phyloP scores from a whole-genome alignment of 2,329 filamentous ascomycete species.

The Endoconidiophora polonica region DNA sequence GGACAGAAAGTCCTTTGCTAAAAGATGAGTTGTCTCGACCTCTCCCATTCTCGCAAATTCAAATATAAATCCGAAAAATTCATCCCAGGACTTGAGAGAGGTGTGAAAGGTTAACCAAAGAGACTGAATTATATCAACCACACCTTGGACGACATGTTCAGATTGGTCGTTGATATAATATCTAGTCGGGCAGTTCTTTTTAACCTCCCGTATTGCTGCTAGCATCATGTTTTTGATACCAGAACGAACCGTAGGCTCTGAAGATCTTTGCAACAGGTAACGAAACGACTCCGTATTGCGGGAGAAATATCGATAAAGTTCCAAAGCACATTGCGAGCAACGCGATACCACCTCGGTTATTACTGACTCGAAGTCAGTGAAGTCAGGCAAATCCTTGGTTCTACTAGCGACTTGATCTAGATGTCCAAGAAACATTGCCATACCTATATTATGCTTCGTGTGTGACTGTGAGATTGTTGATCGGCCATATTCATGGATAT shows the following conservation, averaged over 20 bases:
- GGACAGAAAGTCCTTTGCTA: slow-evolving; percentile 43
- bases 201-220: slow-evolving; percentile 34
- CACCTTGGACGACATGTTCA: slow-evolving; percentile 21
- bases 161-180: slow-evolving; percentile 25
- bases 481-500: slow-evolving; percentile 24
- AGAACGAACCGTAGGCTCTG: slow-evolving; percentile 37
- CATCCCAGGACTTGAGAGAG: slow-evolving; percentile 52
- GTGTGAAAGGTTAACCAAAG: slow-evolving; percentile 48
- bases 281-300: slow-evolving; percentile 40
- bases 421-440: slow-evolving; percentile 44
- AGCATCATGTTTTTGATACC: slow-evolving; percentile 36
- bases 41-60: slow-evolving; percentile 46
- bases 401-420: slow-evolving; percentile 61
- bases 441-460: slow-evolving; percentile 29
- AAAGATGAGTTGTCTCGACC: slow-evolving; percentile 38
- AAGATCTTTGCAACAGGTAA: slow-evolving; percentile 46
- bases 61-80: slow-evolving; percentile 57
- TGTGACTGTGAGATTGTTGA: slow-evolving; percentile 21
- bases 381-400: slow-evolving; percentile 49
- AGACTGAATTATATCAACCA: slow-evolving; percentile 32
- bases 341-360: slow-evolving; percentile 30
- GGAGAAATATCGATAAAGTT: slow-evolving; percentile 45
- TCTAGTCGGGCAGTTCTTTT: slow-evolving; percentile 26
- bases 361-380: slow-evolving; percentile 36
- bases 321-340: slow-evolving; percentile 38